Evolutionary conservation across 805 yeast species (phyloP), one percentile per base, ranked within the genome.

Genomic region (Kodamaea kakaduensis): DNA sequence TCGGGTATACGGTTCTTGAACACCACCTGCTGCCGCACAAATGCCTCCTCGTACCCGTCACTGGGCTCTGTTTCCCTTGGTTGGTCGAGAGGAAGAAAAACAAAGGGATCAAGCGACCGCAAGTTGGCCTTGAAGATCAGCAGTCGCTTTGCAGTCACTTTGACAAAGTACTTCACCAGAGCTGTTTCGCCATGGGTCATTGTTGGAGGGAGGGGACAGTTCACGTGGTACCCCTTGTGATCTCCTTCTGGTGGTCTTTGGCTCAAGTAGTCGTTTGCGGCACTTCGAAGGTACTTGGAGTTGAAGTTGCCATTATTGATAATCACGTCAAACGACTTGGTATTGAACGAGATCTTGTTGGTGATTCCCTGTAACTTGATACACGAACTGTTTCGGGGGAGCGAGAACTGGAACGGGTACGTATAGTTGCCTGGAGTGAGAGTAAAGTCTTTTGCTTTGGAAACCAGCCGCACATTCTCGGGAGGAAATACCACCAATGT

Each of bases 141-240:
- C 2, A 78, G 55, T 30, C 79, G 50, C 38, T 72, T 73, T 26
- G 78, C 78, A 0, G 84, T 78, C 7, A 68, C 82, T 52, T 79
- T 78, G 36, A 80, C 64, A 48, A 70, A 78, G 50, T 79, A 79
- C 37, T 66, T 61, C 32, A 77, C 54, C 8, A 52, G 48, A 6
- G 73, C 75, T 48, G 48, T 51, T 23, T 56, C 51, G 9, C 58
- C 61, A 46, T 46, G 63, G 18, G 50, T 42, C n/a, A 60, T 40
- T 2, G 66, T 55, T 1, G 68, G 68, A 1, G 68, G 68, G 15
- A 62, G 47, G 34, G 54, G 64, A 3, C 46, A 21, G 6, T 54
- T 10, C 4, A 22, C 23, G 15, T 34, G 37, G 32, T 34, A 34
- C 16, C 24, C 32, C 9, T 15, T 42, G 38, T 22, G 43, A 41